A percentile compares a stretch with the other conserved stretches of the same genome.
phyloP scores from a whole-genome alignment of 2,329 filamentous ascomycete species.

The Proliferodiscus dingleyae region DNA sequence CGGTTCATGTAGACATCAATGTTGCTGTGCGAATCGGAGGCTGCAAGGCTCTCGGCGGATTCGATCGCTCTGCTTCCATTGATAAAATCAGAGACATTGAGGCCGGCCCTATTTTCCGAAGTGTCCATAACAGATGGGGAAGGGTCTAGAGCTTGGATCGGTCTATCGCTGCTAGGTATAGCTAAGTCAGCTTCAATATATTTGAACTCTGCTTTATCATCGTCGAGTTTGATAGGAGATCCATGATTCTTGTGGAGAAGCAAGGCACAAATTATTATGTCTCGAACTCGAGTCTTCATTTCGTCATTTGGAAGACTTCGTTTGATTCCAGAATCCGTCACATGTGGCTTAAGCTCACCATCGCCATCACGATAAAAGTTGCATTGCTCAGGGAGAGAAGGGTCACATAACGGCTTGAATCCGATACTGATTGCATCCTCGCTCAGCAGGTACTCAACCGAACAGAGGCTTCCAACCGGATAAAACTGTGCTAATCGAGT shows the following conservation, averaged over 20 bases:
- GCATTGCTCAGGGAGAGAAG: slow-evolving; percentile 43
- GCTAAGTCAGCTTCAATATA: slow-evolving; percentile 49
- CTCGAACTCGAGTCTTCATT: slow-evolving; percentile 61
- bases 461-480: slow-evolving; percentile 49
- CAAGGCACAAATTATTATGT: slow-evolving; percentile 57
- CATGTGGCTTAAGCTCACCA: slow-evolving; percentile 39
- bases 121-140: slow-evolving; percentile 12
- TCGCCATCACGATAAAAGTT: slow-evolving; percentile 43
- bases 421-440: slow-evolving; percentile 64
- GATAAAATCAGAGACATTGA: slow-evolving; percentile 1
- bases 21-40: slow-evolving; percentile 22
- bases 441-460: slow-evolving; percentile 58
- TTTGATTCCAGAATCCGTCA: slow-evolving; percentile 43
- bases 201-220: slow-evolving; percentile 39
- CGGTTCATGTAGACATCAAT: slow-evolving; percentile 47
- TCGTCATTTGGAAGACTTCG: slow-evolving; percentile 55
- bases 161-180: slow-evolving; percentile 35
- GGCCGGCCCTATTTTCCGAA: background rate
- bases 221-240: slow-evolving; percentile 37
- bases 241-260: slow-evolving; percentile 47
- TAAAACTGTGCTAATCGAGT: slow-evolving; percentile 56
- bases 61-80: background rate
- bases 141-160: slow-evolving; percentile 32
- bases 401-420: slow-evolving; percentile 53
- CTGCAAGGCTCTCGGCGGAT: slow-evolving; percentile 11